These are phyloP conservation scores for Meyerozyma carpophila DNA, from an alignment of 1,139 yeast species.

Conservation along the genomic window DNA sequence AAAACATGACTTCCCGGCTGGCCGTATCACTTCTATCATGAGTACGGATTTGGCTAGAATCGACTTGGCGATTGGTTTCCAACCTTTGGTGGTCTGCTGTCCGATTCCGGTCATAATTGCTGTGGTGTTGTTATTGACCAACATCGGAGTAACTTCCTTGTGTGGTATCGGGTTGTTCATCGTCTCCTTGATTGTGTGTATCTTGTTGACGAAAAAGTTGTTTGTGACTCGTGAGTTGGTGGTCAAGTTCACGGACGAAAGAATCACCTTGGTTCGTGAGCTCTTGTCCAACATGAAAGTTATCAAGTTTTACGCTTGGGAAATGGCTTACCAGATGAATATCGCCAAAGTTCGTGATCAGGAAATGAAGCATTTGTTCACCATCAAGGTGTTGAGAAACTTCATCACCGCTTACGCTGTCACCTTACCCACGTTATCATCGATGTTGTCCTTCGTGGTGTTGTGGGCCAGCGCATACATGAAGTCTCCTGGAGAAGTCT, in stretches of 20 bases:
- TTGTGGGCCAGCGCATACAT: slow-evolving; percentile 35
- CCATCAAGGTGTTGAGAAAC: slow-evolving; percentile 40
- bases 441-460: slow-evolving; percentile 39
- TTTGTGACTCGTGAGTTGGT: slow-evolving; percentile 34
- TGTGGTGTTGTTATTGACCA: slow-evolving; percentile 27
- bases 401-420: slow-evolving; percentile 45
- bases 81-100: slow-evolving; percentile 39
- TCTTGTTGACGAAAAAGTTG: slow-evolving; percentile 29
- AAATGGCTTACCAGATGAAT: slow-evolving; percentile 35
- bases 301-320: slow-evolving; percentile 47
- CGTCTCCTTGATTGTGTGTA: slow-evolving; percentile 35
- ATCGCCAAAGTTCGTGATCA: slow-evolving; percentile 30
- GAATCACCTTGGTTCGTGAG: slow-evolving; percentile 43
- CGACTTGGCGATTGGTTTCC: slow-evolving; percentile 43
- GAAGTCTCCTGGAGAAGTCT: slow-evolving; percentile 38
- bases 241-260: slow-evolving; percentile 33
- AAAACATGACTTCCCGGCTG: slow-evolving; percentile 31
- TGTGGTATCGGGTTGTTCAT: slow-evolving; percentile 41
- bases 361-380: slow-evolving; percentile 38
- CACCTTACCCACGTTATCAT: slow-evolving; percentile 35
- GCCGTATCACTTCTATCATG: slow-evolving; percentile 39
- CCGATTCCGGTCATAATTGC: slow-evolving; percentile 43
- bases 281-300: slow-evolving; percentile 37
- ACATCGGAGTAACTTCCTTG: slow-evolving; percentile 37
- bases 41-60: slow-evolving; percentile 43